phyloP scores from a whole-genome alignment of 2,329 filamentous ascomycete species.

The Alternaria dauci region DNA sequence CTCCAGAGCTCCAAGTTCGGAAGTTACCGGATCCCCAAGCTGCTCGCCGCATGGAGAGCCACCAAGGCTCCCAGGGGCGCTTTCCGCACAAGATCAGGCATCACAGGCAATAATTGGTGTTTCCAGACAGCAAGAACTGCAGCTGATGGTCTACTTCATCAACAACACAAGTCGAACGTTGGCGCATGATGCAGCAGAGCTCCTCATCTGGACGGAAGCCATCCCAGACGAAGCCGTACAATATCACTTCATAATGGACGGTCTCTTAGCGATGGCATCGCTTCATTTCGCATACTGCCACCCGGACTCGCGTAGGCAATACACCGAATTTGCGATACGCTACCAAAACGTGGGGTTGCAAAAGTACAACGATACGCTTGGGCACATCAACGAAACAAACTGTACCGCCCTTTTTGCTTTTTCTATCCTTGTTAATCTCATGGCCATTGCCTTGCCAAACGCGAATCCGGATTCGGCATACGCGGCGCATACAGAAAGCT shows the following conservation, averaged over 20 bases:
- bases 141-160: constrained; percentile 2
- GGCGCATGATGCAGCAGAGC: constrained; percentile 4
- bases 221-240: constrained; percentile 16
- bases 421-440: constrained; percentile 2
- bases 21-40: background rate
- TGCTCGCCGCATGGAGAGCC: background rate
- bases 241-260: constrained; percentile 19
- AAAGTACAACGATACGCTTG: constrained; percentile 9
- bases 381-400: constrained; percentile 11
- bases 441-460: constrained; percentile 16
- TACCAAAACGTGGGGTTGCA: constrained; percentile 7
- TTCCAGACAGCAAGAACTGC: constrained; percentile 3
- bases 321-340: constrained; percentile 14
- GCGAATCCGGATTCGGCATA: background rate
- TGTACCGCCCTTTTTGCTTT: constrained; percentile 14
- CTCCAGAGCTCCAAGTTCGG: constrained; percentile 1
- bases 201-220: constrained; percentile 7
- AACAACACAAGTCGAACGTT: constrained; percentile 7
- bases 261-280: constrained; percentile 16
- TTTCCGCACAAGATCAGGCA: background rate
- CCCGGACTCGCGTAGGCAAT: constrained; percentile 8
- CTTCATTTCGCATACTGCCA: constrained; percentile 18
- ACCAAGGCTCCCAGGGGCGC: background rate
- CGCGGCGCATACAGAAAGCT: background rate
- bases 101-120: background rate